Evolutionary conservation across 768 basidiomycete genomes (phyloP).

Genomic region (Glaciozyma martinii): DNA sequence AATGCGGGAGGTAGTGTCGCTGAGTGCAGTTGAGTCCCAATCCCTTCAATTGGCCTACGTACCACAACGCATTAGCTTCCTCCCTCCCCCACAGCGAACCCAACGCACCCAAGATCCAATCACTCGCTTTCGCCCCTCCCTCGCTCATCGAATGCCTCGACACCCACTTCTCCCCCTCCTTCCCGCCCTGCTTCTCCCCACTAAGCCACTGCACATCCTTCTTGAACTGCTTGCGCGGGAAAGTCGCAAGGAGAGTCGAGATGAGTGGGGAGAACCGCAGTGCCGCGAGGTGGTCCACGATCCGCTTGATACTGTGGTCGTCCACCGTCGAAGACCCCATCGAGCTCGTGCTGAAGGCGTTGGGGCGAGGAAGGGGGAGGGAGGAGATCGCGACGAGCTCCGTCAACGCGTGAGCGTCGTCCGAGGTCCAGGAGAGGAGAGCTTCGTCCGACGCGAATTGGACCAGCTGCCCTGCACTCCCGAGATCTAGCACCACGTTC

Average conservation of each 20-base stretch:
- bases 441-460: neutral
- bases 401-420: neutral
- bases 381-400: conserved; percentile 4
- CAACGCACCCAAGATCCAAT: conserved; percentile 16
- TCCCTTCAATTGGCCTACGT: conserved; percentile 11
- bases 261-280: conserved; percentile 16
- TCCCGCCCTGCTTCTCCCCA: conserved; percentile 22
- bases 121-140: conserved; percentile 8
- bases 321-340: conserved; percentile 3
- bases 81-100: neutral
- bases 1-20: conserved; percentile 6
- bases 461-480: neutral
- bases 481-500: neutral
- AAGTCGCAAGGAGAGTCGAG: neutral
- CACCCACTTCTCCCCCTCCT: conserved; percentile 14
- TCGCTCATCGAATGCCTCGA: conserved; percentile 28
- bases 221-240: conserved; percentile 8
- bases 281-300: conserved; percentile 7
- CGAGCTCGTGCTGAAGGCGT: neutral
- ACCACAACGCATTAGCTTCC: neutral
- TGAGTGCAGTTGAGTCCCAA: conserved; percentile 17
- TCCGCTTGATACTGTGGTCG: neutral
- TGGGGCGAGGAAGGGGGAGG: neutral
- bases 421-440: neutral
- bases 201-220: conserved; percentile 13